A percentile compares a stretch with the other conserved stretches of the same genome.
Evolutionary conservation across 2,329 filamentous ascomycete species (phyloP).

Genomic region (Conoideocrella luteorostrata): DNA sequence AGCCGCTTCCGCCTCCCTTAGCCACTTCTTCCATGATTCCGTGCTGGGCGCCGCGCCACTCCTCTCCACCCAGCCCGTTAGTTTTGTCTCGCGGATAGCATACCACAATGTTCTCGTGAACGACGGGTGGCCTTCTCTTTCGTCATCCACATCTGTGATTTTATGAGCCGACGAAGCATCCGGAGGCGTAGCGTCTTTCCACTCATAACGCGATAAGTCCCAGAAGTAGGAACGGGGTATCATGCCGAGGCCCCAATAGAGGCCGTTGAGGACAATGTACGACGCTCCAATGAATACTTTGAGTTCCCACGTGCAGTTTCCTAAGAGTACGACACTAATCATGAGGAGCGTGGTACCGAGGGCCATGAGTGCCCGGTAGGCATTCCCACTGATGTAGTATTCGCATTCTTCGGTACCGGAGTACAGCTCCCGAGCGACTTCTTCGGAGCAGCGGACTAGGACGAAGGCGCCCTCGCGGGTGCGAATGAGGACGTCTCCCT

Average conservation of each 20-base stretch:
- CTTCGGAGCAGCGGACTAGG: conserved; percentile 50
- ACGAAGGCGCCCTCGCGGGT: conserved; percentile 56
- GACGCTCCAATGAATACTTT: conserved; percentile 51
- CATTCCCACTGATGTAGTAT: conserved; percentile 41
- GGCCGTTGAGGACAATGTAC: conserved; percentile 53
- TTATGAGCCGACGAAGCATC: conserved; percentile 32
- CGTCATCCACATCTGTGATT: conserved; percentile 22
- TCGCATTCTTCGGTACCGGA: conserved; percentile 53
- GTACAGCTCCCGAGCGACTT: conserved; percentile 57
- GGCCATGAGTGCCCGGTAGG: conserved; percentile 49
- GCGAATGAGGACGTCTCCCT: conserved; percentile 54
- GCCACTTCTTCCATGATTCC: conserved; percentile 47
- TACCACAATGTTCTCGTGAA: conserved; percentile 55
- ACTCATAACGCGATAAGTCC: conserved; percentile 49
- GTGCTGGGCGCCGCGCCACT: conserved; percentile 47
- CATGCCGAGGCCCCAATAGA: conserved; percentile 52
- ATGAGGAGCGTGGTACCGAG: conserved; percentile 54
- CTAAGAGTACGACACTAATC: conserved; percentile 53
- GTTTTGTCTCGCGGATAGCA: conserved; percentile 48
- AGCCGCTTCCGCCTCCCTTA: conserved; percentile 39
- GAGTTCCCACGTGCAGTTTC: conserved; percentile 55
- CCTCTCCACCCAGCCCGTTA: conserved; percentile 45
- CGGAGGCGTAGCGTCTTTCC: conserved; percentile 31
- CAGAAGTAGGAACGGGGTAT: conserved; percentile 44
- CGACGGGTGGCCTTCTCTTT: conserved; percentile 35